Base-by-base conservation (phyloP, 768 basidiomycete genomes). In the Jaapia argillacea region DNA sequence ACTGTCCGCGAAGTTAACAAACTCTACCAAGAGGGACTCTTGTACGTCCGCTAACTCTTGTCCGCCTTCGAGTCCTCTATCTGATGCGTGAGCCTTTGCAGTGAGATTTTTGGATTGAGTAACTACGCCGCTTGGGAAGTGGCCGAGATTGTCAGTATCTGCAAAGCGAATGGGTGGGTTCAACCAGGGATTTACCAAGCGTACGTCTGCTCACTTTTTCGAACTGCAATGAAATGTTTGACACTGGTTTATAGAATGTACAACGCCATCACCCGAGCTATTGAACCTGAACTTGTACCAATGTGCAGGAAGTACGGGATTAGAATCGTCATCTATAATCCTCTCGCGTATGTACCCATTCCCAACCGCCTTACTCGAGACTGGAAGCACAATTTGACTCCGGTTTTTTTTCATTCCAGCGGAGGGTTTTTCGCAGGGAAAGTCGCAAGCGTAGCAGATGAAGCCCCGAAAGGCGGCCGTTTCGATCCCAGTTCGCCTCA, bases 371-470 rank as follows among this genome's bases (percentile, higher is more conserved):
- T 10, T 0, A 13, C 21, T 14, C 6, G 2, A 39, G 2, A 36
- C 24, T 25, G 2, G 22, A 2, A 36, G 10, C 36, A 37, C 21
- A 4, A 4, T 28, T 25, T 6, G 4, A 33, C 20, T 28, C 18
- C 23, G 13, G 25, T 31, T 44, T 23, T 47, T 22, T 42, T 52
- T 42, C 22, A 21, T 20, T 41, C 5, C 31, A 68, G 65, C 2
- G 77, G 76, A 5, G 77, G 77, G 0, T 69, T 78, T 46, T 73
- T 79, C 47, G 75, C 77, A 0, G 76, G 75, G 0, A 71, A 75
- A 45, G 65, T 78, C 41, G 50, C 50, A 6, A 66, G 66, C 1
- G 35, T 53, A 1, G 51, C 57, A n/a, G 63, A 54, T 4, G 42
- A 59, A 4, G 58, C 55, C 6, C 58, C 64, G 0, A 50, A 58